Percentiles rank a stretch among this genome's conserved stretches.
Evolutionary conservation across 768 basidiomycete species (phyloP).

Genomic region (Steccherinum ochraceum): DNA sequence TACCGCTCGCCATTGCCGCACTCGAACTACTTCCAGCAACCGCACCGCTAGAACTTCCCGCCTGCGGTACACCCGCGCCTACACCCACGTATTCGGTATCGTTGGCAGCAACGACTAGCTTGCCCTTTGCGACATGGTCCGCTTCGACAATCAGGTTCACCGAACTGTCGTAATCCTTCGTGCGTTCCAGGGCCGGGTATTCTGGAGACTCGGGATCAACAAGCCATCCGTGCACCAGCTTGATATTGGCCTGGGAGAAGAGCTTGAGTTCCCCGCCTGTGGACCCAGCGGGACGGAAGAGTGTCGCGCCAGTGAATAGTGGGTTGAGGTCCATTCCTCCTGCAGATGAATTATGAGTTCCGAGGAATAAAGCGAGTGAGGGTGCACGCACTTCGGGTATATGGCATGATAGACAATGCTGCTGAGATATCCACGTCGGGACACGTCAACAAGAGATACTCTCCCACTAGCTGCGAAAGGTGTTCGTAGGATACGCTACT

Average conservation of each 20-base stretch:
- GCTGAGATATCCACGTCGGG: conserved; percentile 61
- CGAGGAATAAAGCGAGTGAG: not conserved
- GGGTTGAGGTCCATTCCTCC: conserved; percentile 91
- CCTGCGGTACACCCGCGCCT: not conserved
- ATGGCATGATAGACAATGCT: conserved; percentile 62
- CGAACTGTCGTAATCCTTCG: conserved; percentile 68
- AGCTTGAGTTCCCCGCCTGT: conserved; percentile 72
- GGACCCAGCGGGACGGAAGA: conserved; percentile 58
- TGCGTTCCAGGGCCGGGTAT: conserved; percentile 41
- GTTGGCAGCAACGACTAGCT: conserved; percentile 41
- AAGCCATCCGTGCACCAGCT: conserved; percentile 86
- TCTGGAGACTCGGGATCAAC: conserved; percentile 66
- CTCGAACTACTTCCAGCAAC: conserved; percentile 22
- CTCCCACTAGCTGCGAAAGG: conserved; percentile 77
- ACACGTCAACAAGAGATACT: conserved; percentile 62
- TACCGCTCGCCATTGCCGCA: not conserved
- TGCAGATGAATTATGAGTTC: conserved; percentile 18
- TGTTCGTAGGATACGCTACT: conserved; percentile 77
- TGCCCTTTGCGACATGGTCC: conserved; percentile 63
- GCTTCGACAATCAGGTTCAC: conserved; percentile 74
- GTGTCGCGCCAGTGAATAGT: conserved; percentile 60
- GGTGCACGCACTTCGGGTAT: conserved; percentile 37
- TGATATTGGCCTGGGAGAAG: conserved; percentile 76
- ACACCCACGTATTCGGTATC: conserved; percentile 10
- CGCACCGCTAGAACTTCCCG: conserved; percentile 1